Evolutionary conservation across 208 protist species (phyloP).

Genomic region (Crithidia bombi): DNA sequence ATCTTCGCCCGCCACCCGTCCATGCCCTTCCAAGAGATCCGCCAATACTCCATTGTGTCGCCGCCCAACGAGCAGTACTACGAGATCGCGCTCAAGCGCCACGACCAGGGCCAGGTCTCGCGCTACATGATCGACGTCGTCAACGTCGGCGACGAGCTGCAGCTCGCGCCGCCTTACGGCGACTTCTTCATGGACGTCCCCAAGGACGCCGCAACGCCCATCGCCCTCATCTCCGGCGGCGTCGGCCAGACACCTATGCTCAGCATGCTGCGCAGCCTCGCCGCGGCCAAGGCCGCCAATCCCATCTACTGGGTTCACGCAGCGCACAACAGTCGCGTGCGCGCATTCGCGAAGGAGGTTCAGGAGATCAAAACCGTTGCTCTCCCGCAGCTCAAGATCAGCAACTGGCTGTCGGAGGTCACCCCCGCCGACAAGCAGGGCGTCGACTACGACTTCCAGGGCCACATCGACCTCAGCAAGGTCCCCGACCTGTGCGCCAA

Average conservation of each 20-base stretch:
- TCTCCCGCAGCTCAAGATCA: conserved; percentile 36
- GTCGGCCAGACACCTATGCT: conserved; percentile 44
- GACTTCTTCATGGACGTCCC: conserved; percentile 42
- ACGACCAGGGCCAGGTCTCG: conserved; percentile 48
- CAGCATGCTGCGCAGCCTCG: conserved; percentile 43
- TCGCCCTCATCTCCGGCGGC: conserved; percentile 43
- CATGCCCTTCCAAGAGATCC: conserved; percentile 49
- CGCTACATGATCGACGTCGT: conserved; percentile 44
- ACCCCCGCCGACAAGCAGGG: conserved; percentile 27
- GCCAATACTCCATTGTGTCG: conserved; percentile 47
- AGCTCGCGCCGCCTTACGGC: conserved; percentile 45
- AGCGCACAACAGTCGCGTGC: conserved; percentile 31
- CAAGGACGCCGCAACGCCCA: conserved; percentile 15
- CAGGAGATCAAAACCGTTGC: conserved; percentile 14
- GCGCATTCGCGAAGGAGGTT: conserved; percentile 35
- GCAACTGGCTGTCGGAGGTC: conserved; percentile 35
- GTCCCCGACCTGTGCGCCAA: conserved; percentile 24
- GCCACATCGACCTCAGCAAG: conserved; percentile 36
- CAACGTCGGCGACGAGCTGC: conserved; percentile 39
- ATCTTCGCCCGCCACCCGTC: conserved; percentile 43
- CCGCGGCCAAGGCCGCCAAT: conserved; percentile 20
- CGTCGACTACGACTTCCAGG: conserved; percentile 40
- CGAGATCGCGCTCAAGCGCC: conserved; percentile 42
- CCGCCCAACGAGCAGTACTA: conserved; percentile 38
- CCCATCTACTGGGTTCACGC: conserved; percentile 45